Evolutionary conservation across 352 stramenopile genomes (phyloP).

Genomic region (Globisporangium parvum): DNA sequence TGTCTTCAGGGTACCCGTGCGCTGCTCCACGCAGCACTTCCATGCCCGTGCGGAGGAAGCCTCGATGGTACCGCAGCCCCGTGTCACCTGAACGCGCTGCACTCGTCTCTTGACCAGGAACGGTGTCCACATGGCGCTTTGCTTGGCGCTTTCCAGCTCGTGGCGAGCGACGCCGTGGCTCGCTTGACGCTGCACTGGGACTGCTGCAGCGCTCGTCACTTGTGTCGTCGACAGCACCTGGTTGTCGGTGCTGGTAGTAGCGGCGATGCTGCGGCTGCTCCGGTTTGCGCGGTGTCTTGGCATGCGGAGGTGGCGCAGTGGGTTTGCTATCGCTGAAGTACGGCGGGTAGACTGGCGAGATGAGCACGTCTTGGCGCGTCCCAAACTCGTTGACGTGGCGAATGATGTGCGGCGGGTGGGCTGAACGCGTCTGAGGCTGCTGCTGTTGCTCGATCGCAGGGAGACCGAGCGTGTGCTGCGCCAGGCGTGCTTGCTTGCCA

Average conservation of each 20-base stretch:
- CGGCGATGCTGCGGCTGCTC: constrained; percentile 5
- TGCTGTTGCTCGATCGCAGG: constrained; percentile 7
- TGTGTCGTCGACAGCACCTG: constrained; percentile 9
- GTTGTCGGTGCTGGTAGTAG: constrained; percentile 11
- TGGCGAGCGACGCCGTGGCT: constrained; percentile 4
- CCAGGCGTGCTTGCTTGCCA: constrained; percentile 4
- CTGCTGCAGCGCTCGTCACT: constrained; percentile 24
- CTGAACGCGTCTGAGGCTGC: not conserved
- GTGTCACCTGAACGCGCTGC: constrained; percentile 2
- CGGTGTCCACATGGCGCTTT: not conserved
- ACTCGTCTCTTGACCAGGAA: not conserved
- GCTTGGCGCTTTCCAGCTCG: constrained; percentile 1
- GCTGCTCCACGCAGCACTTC: constrained; percentile 33
- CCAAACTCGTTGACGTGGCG: constrained; percentile 70
- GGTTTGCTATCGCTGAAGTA: constrained; percentile 25
- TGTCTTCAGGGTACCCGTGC: constrained; percentile 8
- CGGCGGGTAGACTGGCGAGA: constrained; percentile 48
- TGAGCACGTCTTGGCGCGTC: constrained; percentile 41
- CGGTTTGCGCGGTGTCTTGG: constrained; percentile 4
- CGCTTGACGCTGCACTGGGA: constrained; percentile 1
- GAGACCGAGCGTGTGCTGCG: constrained; percentile 3
- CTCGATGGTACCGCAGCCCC: constrained; percentile 33
- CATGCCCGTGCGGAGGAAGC: constrained; percentile 55
- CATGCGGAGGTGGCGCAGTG: not conserved
- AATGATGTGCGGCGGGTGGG: constrained; percentile 30